Percentiles rank a stretch among this genome's conserved stretches.
phyloP scores from a whole-genome alignment of 2,329 filamentous ascomycete genomes.

The Dryadomyces quercivorus region DNA sequence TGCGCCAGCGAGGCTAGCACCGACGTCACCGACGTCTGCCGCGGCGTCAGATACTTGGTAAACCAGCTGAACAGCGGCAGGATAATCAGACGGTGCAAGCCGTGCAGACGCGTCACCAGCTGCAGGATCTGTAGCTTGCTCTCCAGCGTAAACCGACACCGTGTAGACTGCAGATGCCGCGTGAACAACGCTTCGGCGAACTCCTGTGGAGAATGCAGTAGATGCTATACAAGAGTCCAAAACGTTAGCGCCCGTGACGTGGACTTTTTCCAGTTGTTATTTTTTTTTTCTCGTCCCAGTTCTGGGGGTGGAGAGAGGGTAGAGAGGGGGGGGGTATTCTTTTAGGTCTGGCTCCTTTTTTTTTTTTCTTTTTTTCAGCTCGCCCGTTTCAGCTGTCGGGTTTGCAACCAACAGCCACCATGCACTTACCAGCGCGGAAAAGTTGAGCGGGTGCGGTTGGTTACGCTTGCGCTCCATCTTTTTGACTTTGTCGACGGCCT shows the following conservation, averaged over 20 bases:
- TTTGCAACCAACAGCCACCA: background rate
- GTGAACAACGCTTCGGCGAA: conserved; percentile 84
- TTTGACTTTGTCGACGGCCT: conserved; percentile 72
- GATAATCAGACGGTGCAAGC: conserved; percentile 82
- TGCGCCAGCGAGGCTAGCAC: conserved; percentile 90
- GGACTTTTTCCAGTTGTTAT: no score
- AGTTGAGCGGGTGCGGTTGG: conserved; percentile 80
- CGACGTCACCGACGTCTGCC: conserved; percentile 80
- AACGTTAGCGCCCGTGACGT: no score
- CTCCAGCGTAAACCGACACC: conserved; percentile 74
- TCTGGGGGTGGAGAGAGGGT: no score
- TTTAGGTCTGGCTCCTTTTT: no score
- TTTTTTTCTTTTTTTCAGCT: no score
- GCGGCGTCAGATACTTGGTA: conserved; percentile 74
- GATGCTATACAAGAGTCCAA: conserved; percentile 33
- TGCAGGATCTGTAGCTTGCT: conserved; percentile 67
- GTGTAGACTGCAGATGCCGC: conserved; percentile 81
- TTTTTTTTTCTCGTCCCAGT: no score
- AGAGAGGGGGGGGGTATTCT: no score
- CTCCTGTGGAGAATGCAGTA: conserved; percentile 86
- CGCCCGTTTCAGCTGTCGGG: no score
- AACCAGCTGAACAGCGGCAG: conserved; percentile 94
- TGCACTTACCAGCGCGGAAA: conserved; percentile 57
- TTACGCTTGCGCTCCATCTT: conserved; percentile 78
- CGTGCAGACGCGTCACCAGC: conserved; percentile 80